Evolutionary conservation across 2,329 filamentous ascomycete genomes (phyloP).

Genomic region (Aspergillus sp.): DNA sequence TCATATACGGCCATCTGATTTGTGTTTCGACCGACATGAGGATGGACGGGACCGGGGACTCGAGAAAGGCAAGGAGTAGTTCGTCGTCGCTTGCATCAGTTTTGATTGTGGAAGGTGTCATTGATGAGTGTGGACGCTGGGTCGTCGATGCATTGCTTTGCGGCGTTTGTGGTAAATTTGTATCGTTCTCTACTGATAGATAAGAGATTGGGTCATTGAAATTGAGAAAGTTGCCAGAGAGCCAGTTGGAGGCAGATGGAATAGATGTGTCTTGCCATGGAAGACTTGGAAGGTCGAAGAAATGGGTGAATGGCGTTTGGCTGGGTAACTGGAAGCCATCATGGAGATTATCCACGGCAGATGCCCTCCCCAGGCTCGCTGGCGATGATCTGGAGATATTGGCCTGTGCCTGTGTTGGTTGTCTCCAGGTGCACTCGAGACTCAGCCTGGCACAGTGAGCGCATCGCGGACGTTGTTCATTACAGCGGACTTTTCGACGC

Average conservation of each 20-base stretch:
- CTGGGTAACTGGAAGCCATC: too few relatives aligned
- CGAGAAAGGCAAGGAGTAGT: not conserved
- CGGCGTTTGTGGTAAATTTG: not conserved
- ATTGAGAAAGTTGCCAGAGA: not conserved
- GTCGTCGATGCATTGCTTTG: not conserved
- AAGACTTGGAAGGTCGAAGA: too few relatives aligned
- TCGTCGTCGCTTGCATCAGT: not conserved
- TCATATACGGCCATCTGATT: constrained; percentile 25
- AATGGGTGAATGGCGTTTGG: too few relatives aligned
- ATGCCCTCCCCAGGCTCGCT: not conserved
- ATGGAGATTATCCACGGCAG: not conserved
- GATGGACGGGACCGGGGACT: not conserved
- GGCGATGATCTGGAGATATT: not conserved
- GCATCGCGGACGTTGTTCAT: not conserved
- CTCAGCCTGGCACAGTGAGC: not conserved
- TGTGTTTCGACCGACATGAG: not conserved
- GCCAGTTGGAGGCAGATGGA: not conserved
- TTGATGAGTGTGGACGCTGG: not conserved
- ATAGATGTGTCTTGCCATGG: too few relatives aligned
- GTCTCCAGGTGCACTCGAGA: not conserved
- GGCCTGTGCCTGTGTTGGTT: not conserved
- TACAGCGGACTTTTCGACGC: not conserved
- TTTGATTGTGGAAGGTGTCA: not conserved
- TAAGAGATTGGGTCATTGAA: not conserved
- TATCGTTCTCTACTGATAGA: not conserved